A percentile compares a stretch with the other conserved stretches of the same genome.
phyloP scores from a whole-genome alignment of 2,329 filamentous ascomycete genomes.

The Diaporthe helianthi region DNA sequence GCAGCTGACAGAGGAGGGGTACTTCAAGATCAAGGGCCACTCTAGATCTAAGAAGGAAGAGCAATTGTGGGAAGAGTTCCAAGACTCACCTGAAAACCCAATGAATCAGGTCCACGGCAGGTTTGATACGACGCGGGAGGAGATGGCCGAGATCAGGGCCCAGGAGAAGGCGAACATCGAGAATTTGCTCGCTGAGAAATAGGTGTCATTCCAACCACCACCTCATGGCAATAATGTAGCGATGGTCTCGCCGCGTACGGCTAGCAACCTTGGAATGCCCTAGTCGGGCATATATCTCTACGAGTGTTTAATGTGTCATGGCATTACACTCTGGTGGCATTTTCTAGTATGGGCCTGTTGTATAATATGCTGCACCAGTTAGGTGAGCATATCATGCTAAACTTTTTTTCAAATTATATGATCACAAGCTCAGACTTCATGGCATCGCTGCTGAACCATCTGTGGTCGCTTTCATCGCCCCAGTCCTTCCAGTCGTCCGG shows the following conservation, averaged over 20 bases:
- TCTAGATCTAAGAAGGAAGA: neutral
- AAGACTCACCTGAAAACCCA: slow-evolving; percentile 92
- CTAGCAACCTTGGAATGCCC: too few species aligned
- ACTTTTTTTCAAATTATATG: too few species aligned
- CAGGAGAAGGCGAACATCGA: slow-evolving; percentile 79
- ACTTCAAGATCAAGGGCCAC: neutral
- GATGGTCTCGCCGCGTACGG: too few species aligned
- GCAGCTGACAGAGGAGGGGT: slow-evolving; percentile 68
- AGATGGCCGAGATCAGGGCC: slow-evolving; percentile 70
- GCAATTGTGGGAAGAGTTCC: slow-evolving; percentile 87
- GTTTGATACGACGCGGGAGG: slow-evolving; percentile 82
- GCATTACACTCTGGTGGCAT: too few species aligned
- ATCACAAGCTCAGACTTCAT: too few species aligned
- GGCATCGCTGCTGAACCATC: too few species aligned
- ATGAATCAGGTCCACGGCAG: slow-evolving; percentile 83
- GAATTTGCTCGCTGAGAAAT: slow-evolving; percentile 61
- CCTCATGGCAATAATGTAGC: too few species aligned
- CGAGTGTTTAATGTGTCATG: too few species aligned
- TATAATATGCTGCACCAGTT: too few species aligned
- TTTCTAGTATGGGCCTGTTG: too few species aligned
- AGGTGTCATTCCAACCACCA: neutral
- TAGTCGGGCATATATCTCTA: too few species aligned
- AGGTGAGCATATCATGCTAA: too few species aligned
- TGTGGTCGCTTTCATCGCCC: slow-evolving; percentile 9
- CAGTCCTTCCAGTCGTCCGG: slow-evolving; percentile 20